These are phyloP conservation scores for Vickermania ingenoplastis DNA, from an alignment of 208 protist genomes.

Conservation along the genomic window DNA sequence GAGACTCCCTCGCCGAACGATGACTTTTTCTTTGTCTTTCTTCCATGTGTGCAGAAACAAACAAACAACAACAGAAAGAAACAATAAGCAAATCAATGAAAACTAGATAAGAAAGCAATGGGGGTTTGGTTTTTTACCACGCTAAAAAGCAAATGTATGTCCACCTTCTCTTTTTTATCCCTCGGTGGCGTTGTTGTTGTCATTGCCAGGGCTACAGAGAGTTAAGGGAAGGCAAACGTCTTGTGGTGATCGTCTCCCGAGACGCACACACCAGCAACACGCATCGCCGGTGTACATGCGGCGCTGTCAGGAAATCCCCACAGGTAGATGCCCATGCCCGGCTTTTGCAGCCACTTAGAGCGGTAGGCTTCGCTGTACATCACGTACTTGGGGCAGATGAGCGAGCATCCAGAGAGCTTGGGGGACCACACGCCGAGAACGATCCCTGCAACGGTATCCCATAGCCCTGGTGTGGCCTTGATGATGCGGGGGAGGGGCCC, in stretches of 20 bases:
- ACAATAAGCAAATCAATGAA: not conserved
- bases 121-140: no score
- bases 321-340: constrained; percentile 45
- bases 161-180: constrained; percentile 27
- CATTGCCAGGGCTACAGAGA: constrained; percentile 76
- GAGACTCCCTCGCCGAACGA: not conserved
- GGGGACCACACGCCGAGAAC: constrained; percentile 50
- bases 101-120: no score
- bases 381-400: constrained; percentile 59
- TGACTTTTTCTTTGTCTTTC: not conserved
- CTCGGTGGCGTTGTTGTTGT: no score
- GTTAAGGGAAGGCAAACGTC: constrained; percentile 28
- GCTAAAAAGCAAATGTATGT: constrained; percentile 22
- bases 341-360: constrained; percentile 50
- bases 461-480: constrained; percentile 38
- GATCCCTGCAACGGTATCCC: constrained; percentile 29
- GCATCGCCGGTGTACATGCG: constrained; percentile 65
- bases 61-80: not conserved
- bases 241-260: constrained; percentile 66
- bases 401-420: constrained; percentile 68
- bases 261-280: constrained; percentile 50
- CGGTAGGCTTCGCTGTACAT: constrained; percentile 49
- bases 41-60: not conserved
- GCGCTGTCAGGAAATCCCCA: constrained; percentile 60
- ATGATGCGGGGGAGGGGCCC: constrained; percentile 27